Base-by-base conservation (phyloP, 164 flowering plant genomes). In the Berberis thunbergii region DNA sequence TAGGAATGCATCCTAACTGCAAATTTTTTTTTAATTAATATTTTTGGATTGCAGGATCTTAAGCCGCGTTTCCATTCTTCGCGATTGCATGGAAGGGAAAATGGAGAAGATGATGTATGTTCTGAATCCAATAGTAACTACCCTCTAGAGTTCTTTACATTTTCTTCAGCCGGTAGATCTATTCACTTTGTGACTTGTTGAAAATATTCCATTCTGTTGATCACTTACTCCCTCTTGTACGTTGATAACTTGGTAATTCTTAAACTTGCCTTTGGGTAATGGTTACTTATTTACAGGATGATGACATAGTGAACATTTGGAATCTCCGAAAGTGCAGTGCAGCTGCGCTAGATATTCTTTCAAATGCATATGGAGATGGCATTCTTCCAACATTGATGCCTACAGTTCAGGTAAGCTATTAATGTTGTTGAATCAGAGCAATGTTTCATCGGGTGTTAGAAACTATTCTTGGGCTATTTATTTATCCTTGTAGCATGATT, bases 281-380 rank as follows among this genome's bases (percentile, higher is more conserved):
- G 49, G 7, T 12, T 44, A 6, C 43, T 9, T 7, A 41, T 60
- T 58, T 66, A 38, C 84, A 95, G 99, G 99, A 95, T 76, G 98
- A 89, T 75, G 99, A 93, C 73, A 82, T 83, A 55, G 84, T 95
- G 66, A 95, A 89, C 64, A 78, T 88, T 7, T 95, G 99, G 99
- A 95, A 88, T 73, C 71, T 95, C 57, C 77, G 99, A 61, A 95
- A 95, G 75, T 95, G 99, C 74, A 95, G 99, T 84, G 99, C 99
- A 58, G 96, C 99, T 73, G 98, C 91, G 59, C 77, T 95, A 61
- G 99, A 95, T 86, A 67, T 81, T 60, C 74, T 95, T 43, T 91
- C 99, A 61, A 89, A 89, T 78, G 87, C 91, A 60, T 95, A 82
- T 79, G 97, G 96, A 11, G 98, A 91, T 82, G 98, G 86, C 57